Conservation (phyloP, 163 green algal species). For the Picocystis sp. region DNA sequence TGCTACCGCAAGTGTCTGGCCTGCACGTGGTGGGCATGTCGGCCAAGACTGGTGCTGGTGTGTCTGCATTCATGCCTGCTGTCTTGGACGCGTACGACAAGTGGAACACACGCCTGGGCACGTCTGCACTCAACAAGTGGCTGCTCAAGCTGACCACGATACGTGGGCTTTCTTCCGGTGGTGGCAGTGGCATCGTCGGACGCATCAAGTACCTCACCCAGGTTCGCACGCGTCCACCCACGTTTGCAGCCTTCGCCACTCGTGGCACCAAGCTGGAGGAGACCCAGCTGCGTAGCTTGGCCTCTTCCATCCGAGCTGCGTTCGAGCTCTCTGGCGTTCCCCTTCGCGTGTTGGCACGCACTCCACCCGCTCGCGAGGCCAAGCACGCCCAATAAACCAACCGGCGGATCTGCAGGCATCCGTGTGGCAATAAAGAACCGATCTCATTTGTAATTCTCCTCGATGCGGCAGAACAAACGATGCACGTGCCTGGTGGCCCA, state of each 20-base stretch:
- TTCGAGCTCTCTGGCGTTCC: constrained; percentile 45
- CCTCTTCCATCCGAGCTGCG: constrained; percentile 26
- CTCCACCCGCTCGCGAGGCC: too few relatives aligned
- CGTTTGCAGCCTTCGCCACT: constrained; percentile 44
- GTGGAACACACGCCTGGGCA: constrained; percentile 49
- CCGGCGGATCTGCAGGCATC: too few relatives aligned
- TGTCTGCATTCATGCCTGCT: constrained; percentile 29
- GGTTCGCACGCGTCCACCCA: constrained; percentile 41
- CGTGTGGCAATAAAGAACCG: too few relatives aligned
- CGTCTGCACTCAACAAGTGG: constrained; percentile 44
- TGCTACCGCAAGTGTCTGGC: constrained; percentile 3
- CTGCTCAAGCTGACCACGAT: constrained; percentile 27
- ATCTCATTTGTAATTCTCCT: too few relatives aligned
- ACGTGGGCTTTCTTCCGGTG: constrained; percentile 5
- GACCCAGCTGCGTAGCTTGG: constrained; percentile 26
- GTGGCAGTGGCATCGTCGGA: constrained; percentile 19
- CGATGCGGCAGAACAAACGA: too few relatives aligned
- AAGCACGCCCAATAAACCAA: too few relatives aligned
- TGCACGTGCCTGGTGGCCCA: too few relatives aligned
- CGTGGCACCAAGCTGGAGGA: constrained; percentile 22
- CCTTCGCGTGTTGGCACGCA: constrained; percentile 24
- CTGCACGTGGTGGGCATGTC: constrained; percentile 1
- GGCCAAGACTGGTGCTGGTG: constrained; percentile 16
- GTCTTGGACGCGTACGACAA: constrained; percentile 23
- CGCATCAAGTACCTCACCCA: constrained; percentile 50